Percentiles rank a stretch among this genome's conserved stretches.
Conservation (phyloP, 208 protist species). For the Sergeia podlipaevii region DNA sequence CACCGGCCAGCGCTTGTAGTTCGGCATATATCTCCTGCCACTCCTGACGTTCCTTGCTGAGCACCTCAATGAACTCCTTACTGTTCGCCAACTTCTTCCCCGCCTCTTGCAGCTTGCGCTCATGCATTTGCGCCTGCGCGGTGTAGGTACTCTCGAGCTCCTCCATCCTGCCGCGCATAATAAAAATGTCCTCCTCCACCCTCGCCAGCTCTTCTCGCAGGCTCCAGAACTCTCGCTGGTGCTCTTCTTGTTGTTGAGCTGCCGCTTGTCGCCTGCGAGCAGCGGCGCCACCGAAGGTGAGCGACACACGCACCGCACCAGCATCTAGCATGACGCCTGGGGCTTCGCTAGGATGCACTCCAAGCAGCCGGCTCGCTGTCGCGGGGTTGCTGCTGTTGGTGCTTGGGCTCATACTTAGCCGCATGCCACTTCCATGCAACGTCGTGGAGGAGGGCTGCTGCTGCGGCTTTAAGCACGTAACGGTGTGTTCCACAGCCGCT, state of each 20-base stretch:
- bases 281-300: conserved; percentile 10
- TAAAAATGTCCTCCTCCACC: conserved; percentile 35
- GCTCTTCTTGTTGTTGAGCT: conserved; percentile 4
- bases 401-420: too few species aligned
- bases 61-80: conserved; percentile 22
- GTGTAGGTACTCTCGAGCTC: conserved; percentile 25
- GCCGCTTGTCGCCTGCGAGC: conserved; percentile 7
- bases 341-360: too few species aligned
- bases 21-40: conserved; percentile 47
- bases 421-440: too few species aligned
- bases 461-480: too few species aligned
- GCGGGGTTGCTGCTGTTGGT: too few species aligned
- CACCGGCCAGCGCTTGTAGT: conserved; percentile 25
- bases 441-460: too few species aligned
- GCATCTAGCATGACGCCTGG: background rate
- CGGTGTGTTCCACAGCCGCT: too few species aligned
- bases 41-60: conserved; percentile 50
- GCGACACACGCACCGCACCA: background rate
- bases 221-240: conserved; percentile 32
- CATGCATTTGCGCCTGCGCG: conserved; percentile 12
- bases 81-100: conserved; percentile 25
- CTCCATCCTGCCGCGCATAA: conserved; percentile 11
- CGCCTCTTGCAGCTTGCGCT: conserved; percentile 29
- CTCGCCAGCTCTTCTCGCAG: conserved; percentile 43
- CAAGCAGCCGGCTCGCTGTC: too few species aligned